Evolutionary conservation across 1,139 yeast species (phyloP).

Genomic region (Geotrichum klebahnii): DNA sequence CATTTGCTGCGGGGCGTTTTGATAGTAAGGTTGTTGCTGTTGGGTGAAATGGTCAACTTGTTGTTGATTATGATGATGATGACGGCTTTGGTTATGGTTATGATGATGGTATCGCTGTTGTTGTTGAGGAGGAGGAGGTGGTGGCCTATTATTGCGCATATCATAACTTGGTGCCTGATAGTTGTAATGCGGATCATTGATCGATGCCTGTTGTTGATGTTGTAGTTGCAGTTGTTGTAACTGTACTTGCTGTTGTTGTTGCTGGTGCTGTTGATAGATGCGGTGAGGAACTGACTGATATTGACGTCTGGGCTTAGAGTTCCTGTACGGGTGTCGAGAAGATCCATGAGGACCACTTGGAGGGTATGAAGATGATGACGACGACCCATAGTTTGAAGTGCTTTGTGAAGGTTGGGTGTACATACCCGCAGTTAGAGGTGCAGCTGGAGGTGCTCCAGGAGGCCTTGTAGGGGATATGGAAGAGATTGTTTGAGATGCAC

Average conservation of each 20-base stretch:
- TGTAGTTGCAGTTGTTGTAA: constrained; percentile 3
- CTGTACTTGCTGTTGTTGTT: constrained; percentile 13
- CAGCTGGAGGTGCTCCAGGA: too few species aligned
- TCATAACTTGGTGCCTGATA: too few species aligned
- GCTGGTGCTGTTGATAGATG: constrained; percentile 11
- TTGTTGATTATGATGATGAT: neutral
- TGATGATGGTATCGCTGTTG: constrained; percentile 1
- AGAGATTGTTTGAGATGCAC: neutral
- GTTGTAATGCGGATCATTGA: too few species aligned
- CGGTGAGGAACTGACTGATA: neutral
- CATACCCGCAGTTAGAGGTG: too few species aligned
- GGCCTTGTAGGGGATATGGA: neutral
- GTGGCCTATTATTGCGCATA: too few species aligned
- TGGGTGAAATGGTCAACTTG: too few species aligned
- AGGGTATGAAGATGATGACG: neutral
- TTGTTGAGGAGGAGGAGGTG: constrained; percentile 9
- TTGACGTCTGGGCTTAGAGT: neutral
- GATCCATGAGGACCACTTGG: too few species aligned
- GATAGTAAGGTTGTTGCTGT: too few species aligned
- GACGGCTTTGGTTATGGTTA: neutral
- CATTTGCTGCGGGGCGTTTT: too few species aligned
- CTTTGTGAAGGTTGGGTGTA: too few species aligned
- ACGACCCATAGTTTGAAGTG: neutral
- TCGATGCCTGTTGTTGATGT: constrained; percentile 1
- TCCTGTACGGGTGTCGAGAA: neutral